Percentiles rank a stretch among this genome's conserved stretches.
Evolutionary conservation across 192 early-diverging fungal species (phyloP).

Genomic region (Backusella morwellensis): DNA sequence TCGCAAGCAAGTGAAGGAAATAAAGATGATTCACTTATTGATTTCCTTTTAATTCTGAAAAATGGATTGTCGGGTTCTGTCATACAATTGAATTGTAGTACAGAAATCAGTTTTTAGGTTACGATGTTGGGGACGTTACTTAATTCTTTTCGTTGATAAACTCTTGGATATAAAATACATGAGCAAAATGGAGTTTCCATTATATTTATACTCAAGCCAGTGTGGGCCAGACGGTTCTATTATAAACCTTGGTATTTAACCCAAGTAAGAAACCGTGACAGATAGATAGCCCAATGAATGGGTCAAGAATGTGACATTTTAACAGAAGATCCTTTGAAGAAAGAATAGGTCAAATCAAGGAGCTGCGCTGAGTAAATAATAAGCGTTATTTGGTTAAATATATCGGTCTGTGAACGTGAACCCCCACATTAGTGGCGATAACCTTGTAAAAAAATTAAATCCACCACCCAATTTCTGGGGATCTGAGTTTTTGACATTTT

Average conservation of each 20-base stretch:
- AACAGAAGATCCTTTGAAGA: background rate
- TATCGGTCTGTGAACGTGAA: background rate
- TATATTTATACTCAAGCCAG: background rate
- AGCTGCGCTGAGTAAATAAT: background rate
- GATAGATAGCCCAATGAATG: background rate
- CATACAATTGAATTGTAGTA: background rate
- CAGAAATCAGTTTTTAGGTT: background rate
- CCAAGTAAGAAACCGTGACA: background rate
- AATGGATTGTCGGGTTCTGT: background rate
- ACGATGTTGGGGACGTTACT: background rate
- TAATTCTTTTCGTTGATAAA: background rate
- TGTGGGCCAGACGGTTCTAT: background rate
- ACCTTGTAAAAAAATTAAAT: constrained; percentile 8
- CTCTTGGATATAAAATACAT: background rate
- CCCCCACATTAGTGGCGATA: background rate
- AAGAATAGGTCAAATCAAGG: background rate
- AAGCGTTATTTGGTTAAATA: background rate
- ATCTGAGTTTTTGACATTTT: constrained; percentile 2
- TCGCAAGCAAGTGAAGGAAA: background rate
- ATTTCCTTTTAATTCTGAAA: background rate
- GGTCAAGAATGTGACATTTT: background rate
- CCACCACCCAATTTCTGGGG: constrained; percentile 13
- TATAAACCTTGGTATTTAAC: background rate
- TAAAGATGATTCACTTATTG: background rate
- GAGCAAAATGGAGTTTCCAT: background rate